Evolutionary conservation across 352 stramenopile species (phyloP), one percentile per base, ranked within the genome.

Genomic region (Globisporangium okanoganense): DNA sequence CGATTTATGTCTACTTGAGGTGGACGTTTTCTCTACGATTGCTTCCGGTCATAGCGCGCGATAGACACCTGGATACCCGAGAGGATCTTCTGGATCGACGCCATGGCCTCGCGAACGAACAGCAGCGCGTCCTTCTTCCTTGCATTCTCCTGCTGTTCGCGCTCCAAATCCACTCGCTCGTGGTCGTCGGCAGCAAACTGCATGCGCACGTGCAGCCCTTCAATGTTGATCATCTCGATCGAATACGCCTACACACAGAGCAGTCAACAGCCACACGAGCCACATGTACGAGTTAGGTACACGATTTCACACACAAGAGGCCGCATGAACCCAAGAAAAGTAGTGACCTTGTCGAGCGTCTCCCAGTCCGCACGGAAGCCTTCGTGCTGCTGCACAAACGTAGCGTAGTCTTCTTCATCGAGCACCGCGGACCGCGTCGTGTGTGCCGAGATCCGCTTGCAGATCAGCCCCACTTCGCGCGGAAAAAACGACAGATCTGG

Each of bases 271-370:
- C 35, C 35, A 22, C 8, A 18, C 25, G 31, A 69, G 20, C 50
- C 14, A 55, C n/a, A 33, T 29, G 16, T 35, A 20, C n/a, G 7
- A 50, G 1, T 43, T 24, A 56, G 22, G 10, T 22, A 22, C 6
- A 35, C 9, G 9, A 47, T 16, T 16, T n/a, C n/a, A n/a, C n/a
- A n/a, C 36, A 43, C 13, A 43, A 2, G 1, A 24, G 22, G 16
- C 3, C n/a, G 18, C 49, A 40, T 9, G 12, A 43, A 14, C 1
- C 7, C 12, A 29, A 3, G 7, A 45, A 3, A n/a, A 52, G 20
- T n/a, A 83, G n/a, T n/a, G n/a, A n/a, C 76, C 71, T 86, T 88
- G 59, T 92, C 79, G 22, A 92, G 77, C 58, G 75, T 67, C 55
- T 85, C 76, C 82, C 82, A 90, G 53, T 90, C 76, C 3, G 68